Evolutionary conservation across 257 asterid species (phyloP).

Genomic region (Anisodus tanguticus): DNA sequence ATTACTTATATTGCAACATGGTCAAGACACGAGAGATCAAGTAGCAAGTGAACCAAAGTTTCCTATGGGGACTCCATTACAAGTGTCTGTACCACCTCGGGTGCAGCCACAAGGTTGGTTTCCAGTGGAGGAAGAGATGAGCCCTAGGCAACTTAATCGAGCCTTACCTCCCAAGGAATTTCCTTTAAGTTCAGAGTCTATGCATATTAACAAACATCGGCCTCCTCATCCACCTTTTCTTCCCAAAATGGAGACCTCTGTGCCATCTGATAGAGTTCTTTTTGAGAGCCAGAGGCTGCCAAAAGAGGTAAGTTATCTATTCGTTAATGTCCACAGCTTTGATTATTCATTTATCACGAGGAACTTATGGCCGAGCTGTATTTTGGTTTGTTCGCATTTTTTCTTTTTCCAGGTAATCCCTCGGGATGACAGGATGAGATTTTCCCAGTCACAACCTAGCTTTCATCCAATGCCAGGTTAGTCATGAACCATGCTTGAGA

Average conservation of each 20-base stretch:
- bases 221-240: conserved; percentile 67
- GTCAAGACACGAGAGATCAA: conserved; percentile 87
- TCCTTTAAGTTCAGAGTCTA: conserved; percentile 56
- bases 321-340: conserved; percentile 3
- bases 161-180: conserved; percentile 64
- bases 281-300: conserved; percentile 68
- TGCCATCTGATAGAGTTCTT: conserved; percentile 64
- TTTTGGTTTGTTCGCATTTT: conserved; percentile 26
- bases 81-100: conserved; percentile 71
- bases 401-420: conserved; percentile 58
- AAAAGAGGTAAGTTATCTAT: conserved; percentile 65
- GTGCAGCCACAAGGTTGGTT: conserved; percentile 78
- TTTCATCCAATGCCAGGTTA: conserved; percentile 68
- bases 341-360: not conserved
- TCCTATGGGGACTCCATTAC: conserved; percentile 66
- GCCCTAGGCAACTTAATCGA: conserved; percentile 61
- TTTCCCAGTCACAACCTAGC: conserved; percentile 61
- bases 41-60: conserved; percentile 71
- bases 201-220: conserved; percentile 63
- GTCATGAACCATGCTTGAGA: conserved; percentile 19
- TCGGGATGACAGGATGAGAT: conserved; percentile 70
- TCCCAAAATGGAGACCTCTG: conserved; percentile 62
- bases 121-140: conserved; percentile 81
- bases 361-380: conserved; percentile 5
- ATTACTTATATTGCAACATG: conserved; percentile 93